Base-by-base conservation (phyloP, 2,329 filamentous ascomycete genomes). In the Neofusicoccum cordaticola region DNA sequence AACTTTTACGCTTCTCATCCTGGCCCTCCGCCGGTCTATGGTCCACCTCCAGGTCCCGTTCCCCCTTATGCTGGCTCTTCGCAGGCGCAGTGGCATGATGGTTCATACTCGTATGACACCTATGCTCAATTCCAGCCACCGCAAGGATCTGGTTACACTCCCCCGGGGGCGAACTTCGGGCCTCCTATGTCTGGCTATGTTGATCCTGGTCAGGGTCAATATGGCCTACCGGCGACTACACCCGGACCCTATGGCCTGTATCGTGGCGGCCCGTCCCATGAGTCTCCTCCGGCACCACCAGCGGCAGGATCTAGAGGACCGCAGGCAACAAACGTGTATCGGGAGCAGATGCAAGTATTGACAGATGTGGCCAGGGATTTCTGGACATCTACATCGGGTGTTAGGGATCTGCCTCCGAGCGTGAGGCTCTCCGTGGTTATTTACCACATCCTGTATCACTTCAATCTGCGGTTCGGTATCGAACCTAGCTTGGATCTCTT, bases 401-500 rank as follows among this genome's bases (percentile, higher is more conserved):
- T 91, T 67, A 85, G 85, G 68, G 84, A 87, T 58, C 76, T 92
- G 15, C 83, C 87, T 13, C 83, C 84, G 44, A 84, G 84, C 66
- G 81, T 91, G 52, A 86, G 87, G 68, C 81, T 90, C 15, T 85
- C 85, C 66, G 83, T 87, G 52, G 80, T 90, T 9, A 82, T 93
- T 47, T 82, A 89, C 71, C 86, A 90, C 72, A 77, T 88, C 60
- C 81, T 84, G 64, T 82, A 82, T 63, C 81, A 80, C 41, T 91
- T 88, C 71, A 79, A 82, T 48, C 74, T 83, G 15, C 81, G 80
- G 56, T 91, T 88, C 72, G 78, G 78, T 15, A 81, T 87, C 66
- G 81, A 83, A 45, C 84, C 86, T 0, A 79, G 83, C 8, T 72
- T 93, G 39, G 76, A 85, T 83, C 64, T 87, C 86, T 74, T 83